Percentiles rank a stretch among this genome's conserved stretches.
Conservation (phyloP, 1,284 basidiomycete genomes). For the Megacollybia platyphylla region DNA sequence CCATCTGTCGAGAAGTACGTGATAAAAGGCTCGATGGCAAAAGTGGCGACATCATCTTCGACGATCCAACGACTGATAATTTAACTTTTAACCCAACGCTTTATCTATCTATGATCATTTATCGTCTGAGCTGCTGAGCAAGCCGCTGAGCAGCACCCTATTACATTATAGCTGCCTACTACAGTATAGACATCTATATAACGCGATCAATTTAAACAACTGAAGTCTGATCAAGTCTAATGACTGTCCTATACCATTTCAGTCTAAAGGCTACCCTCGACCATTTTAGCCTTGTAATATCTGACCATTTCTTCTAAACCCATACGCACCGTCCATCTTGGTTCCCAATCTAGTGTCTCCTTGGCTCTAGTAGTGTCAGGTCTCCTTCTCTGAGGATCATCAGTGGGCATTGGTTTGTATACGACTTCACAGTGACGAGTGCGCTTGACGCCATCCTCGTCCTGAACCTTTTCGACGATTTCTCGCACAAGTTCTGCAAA, state of each 20-base stretch:
- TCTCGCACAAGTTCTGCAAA: constrained; percentile 84
- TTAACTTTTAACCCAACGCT: neutral
- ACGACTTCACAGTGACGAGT: constrained; percentile 58
- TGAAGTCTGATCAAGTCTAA: no score
- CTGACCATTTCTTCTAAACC: constrained; percentile 90
- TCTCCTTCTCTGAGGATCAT: constrained; percentile 89
- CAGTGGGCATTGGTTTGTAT: constrained; percentile 78
- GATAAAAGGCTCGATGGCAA: constrained; percentile 43
- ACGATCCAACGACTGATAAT: constrained; percentile 14
- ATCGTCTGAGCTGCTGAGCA: neutral
- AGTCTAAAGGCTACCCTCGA: constrained; percentile 57
- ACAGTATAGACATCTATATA: no score
- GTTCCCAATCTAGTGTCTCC: constrained; percentile 80
- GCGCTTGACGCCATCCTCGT: constrained; percentile 57
- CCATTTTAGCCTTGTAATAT: constrained; percentile 83
- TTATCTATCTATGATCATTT: neutral
- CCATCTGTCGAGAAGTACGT: constrained; percentile 33
- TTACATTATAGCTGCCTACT: no score
- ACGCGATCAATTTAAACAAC: no score
- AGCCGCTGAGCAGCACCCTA: no score
- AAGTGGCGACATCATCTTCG: constrained; percentile 25
- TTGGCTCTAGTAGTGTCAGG: constrained; percentile 90
- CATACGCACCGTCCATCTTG: constrained; percentile 83
- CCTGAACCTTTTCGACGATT: constrained; percentile 81
- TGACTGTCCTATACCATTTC: neutral